Conservation (phyloP, 2,329 filamentous ascomycete species). For the Juglanconis oblonga region DNA sequence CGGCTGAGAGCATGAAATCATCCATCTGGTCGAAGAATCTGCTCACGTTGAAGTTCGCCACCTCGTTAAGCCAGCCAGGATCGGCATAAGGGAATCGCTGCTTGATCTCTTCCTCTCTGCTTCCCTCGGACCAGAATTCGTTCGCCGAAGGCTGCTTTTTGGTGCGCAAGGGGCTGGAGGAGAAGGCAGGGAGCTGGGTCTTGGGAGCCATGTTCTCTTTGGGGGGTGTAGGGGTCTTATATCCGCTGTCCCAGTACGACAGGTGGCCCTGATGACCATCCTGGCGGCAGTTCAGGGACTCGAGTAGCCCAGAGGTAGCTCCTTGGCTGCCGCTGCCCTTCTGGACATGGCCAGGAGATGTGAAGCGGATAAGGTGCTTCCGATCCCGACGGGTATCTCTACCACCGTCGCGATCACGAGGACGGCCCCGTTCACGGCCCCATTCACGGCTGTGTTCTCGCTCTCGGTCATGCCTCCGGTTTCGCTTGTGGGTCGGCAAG, state of each 20-base stretch:
- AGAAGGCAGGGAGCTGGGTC: neutral
- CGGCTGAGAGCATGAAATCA: neutral
- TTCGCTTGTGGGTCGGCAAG: neutral
- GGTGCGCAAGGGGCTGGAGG: neutral
- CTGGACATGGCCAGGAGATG: too few species aligned
- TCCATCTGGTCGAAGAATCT: neutral
- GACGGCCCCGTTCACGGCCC: neutral
- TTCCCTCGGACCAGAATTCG: neutral
- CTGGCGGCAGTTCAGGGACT: neutral
- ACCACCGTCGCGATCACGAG: too few species aligned
- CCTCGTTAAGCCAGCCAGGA: neutral
- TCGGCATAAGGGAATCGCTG: neutral
- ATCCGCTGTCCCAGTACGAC: slow-evolving; percentile 10
- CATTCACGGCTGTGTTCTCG: neutral
- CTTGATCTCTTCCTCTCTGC: neutral
- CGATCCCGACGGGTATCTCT: too few species aligned
- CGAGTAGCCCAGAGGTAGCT: neutral
- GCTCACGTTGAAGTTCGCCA: slow-evolving; percentile 5
- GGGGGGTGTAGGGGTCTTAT: neutral
- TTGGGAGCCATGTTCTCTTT: neutral
- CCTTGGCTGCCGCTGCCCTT: too few species aligned
- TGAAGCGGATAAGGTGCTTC: too few species aligned
- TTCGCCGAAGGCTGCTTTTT: neutral
- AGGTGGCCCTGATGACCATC: slow-evolving; percentile 8
- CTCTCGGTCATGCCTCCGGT: neutral